Percentiles rank a stretch among this genome's conserved stretches.
phyloP scores from a whole-genome alignment of 768 basidiomycete species.

The Phylloporus sp. region DNA sequence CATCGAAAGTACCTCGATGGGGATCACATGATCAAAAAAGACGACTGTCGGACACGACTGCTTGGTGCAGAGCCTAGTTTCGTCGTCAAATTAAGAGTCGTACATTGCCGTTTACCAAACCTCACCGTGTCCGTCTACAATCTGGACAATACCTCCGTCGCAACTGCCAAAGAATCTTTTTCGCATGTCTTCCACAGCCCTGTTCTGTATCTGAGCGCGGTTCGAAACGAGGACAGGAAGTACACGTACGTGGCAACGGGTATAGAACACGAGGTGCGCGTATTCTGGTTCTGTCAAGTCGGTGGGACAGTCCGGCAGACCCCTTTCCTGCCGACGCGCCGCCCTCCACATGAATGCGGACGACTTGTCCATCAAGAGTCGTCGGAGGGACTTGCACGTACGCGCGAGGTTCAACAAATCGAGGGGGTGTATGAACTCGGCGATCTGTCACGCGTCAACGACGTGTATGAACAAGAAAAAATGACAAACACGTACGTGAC shows the following conservation, averaged over 20 bases:
- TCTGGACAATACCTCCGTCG: neutral
- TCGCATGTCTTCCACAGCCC: neutral
- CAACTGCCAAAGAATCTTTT: neutral
- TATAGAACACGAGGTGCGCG: slow-evolving; percentile 35
- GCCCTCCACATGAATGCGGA: slow-evolving; percentile 26
- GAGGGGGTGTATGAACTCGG: neutral
- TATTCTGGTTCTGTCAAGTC: slow-evolving; percentile 38
- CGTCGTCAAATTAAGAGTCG: neutral
- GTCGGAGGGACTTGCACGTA: slow-evolving; percentile 4
- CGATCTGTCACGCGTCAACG: neutral
- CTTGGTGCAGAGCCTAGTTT: neutral
- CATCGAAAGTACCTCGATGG: neutral
- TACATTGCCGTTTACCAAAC: neutral
- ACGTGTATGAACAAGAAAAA: neutral
- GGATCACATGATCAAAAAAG: neutral
- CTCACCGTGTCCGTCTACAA: neutral
- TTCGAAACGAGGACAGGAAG: no score
- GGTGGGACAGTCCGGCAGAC: slow-evolving; percentile 29
- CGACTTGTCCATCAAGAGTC: slow-evolving; percentile 28
- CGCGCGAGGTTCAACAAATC: slow-evolving; percentile 3
- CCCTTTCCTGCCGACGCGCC: slow-evolving; percentile 28
- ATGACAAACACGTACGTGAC: neutral
- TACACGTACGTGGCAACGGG: slow-evolving; percentile 19
- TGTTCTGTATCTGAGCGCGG: neutral
- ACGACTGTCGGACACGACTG: no score